Evolutionary conservation across 352 stramenopile genomes (phyloP).

Genomic region (Globisporangium splendens): DNA sequence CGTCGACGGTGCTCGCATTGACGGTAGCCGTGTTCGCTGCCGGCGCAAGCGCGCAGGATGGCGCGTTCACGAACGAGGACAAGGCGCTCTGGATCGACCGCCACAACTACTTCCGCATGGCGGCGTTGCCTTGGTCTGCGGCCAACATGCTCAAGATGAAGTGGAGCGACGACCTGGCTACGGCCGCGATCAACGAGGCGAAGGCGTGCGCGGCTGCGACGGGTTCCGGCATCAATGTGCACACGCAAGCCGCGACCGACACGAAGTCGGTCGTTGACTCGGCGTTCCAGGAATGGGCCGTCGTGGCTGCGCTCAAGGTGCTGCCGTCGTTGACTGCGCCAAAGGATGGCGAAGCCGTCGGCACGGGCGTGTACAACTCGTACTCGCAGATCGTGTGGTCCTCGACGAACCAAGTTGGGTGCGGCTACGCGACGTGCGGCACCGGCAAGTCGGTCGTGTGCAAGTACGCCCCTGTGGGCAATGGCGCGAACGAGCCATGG

Average conservation of each 20-base stretch:
- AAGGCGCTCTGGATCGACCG: slow-evolving; percentile 70
- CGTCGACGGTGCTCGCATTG: slow-evolving; percentile 3
- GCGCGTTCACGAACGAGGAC: slow-evolving; percentile 25
- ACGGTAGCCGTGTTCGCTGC: slow-evolving; percentile 5
- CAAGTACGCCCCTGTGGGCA: slow-evolving; percentile 55
- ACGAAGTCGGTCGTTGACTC: slow-evolving; percentile 36
- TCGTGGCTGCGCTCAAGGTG: slow-evolving; percentile 40
- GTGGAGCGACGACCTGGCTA: slow-evolving; percentile 48
- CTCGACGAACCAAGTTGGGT: slow-evolving; percentile 55
- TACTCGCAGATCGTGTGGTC: slow-evolving; percentile 80
- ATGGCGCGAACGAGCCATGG: slow-evolving; percentile 49
- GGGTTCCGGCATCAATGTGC: slow-evolving; percentile 41
- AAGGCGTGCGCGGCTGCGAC: slow-evolving; percentile 32
- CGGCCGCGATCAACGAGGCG: slow-evolving; percentile 32
- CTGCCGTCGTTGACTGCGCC: slow-evolving; percentile 45
- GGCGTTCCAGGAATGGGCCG: slow-evolving; percentile 60
- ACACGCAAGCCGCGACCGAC: slow-evolving; percentile 28
- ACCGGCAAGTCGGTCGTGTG: slow-evolving; percentile 47
- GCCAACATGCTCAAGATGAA: slow-evolving; percentile 65
- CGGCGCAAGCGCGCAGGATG: slow-evolving; percentile 13
- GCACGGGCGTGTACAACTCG: slow-evolving; percentile 59
- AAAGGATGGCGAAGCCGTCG: slow-evolving; percentile 38
- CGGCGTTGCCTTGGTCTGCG: slow-evolving; percentile 57
- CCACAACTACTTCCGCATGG: slow-evolving; percentile 78
- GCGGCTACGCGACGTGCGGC: slow-evolving; percentile 40